These are phyloP conservation scores for Melampsora abietis-canadensis DNA, from an alignment of 1,284 basidiomycete species.

Conservation along the genomic window DNA sequence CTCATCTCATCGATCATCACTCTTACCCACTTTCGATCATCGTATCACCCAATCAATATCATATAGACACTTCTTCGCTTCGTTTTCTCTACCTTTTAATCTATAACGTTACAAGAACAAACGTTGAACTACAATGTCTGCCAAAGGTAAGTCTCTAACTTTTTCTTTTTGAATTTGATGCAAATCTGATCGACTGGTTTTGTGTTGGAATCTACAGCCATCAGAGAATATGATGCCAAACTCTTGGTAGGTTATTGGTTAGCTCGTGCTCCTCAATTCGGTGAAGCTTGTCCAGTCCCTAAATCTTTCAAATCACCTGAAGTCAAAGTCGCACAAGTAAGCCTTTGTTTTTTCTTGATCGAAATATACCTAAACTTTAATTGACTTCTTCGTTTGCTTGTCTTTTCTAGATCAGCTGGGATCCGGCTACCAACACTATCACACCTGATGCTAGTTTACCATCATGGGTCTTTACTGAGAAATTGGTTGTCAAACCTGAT, in stretches of 20 bases:
- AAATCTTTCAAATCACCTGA: conserved; percentile 26
- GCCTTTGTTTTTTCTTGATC: background rate
- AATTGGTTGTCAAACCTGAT: conserved; percentile 60
- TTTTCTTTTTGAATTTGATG: too few species aligned
- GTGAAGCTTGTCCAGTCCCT: conserved; percentile 30
- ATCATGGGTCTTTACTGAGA: conserved; percentile 65
- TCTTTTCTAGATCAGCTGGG: conserved; percentile 65
- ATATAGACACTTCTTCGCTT: too few species aligned
- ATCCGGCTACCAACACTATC: conserved; percentile 73
- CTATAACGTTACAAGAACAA: too few species aligned
- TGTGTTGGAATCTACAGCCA: conserved; percentile 6
- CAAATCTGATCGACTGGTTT: background rate
- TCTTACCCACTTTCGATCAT: too few species aligned
- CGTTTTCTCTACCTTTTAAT: too few species aligned
- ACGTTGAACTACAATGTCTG: too few species aligned
- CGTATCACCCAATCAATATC: too few species aligned
- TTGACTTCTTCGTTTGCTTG: background rate
- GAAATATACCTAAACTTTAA: background rate
- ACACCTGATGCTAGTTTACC: conserved; percentile 73
- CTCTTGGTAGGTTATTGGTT: conserved; percentile 30
- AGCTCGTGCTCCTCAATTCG: conserved; percentile 38
- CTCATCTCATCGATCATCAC: too few species aligned
- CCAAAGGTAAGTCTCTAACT: too few species aligned
- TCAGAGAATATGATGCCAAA: conserved; percentile 40
- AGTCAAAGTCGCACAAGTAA: conserved; percentile 41